Conservation (phyloP, 2,329 filamentous ascomycete genomes). For the Albophoma yamanashiensis region DNA sequence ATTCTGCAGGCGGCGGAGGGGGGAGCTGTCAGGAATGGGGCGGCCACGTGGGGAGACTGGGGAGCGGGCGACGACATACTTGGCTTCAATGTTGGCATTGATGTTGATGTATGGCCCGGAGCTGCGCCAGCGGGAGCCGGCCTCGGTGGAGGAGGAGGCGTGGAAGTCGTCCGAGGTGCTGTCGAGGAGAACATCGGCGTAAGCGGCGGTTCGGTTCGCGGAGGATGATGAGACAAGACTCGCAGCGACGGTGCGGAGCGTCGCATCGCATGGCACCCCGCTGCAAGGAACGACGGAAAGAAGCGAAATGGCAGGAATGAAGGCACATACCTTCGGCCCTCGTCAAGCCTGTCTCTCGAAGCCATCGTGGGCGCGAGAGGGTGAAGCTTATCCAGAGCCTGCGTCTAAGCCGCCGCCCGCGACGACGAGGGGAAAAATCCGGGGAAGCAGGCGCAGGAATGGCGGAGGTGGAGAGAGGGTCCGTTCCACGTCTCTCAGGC, state of each 20-base stretch:
- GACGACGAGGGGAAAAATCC: background rate
- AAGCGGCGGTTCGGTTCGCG: background rate
- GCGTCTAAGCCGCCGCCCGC: background rate
- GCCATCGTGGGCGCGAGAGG: conserved; percentile 2
- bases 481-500: background rate
- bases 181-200: background rate
- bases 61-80: conserved; percentile 16
- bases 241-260: background rate
- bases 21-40: conserved; percentile 6
- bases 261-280: conserved; percentile 1
- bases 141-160: conserved; percentile 22
- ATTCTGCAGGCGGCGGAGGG: conserved; percentile 17
- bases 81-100: conserved; percentile 34
- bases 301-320: background rate
- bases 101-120: conserved; percentile 27
- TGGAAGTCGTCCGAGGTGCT: conserved; percentile 16
- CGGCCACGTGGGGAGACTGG: background rate
- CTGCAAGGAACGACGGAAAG: background rate
- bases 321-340: conserved; percentile 1
- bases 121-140: conserved; percentile 19
- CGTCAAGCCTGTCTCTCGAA: conserved; percentile 2
- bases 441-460: background rate
- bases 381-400: background rate
- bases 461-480: background rate
- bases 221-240: background rate